Evolutionary conservation across 345 rosid species (phyloP).

Genomic region (Lepidium didymum): DNA sequence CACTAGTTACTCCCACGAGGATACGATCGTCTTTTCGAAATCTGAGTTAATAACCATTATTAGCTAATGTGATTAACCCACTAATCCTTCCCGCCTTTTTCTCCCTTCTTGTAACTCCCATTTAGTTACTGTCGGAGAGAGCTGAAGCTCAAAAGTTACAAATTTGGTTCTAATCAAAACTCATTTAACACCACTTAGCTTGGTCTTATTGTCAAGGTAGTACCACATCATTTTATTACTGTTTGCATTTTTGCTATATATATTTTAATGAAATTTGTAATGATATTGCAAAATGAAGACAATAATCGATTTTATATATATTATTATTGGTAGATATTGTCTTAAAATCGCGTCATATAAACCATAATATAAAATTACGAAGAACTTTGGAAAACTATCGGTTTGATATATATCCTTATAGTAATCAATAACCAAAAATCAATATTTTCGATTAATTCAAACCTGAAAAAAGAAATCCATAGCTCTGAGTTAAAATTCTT

Average conservation of each 20-base stretch:
- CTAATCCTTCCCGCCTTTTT: constrained; percentile 11
- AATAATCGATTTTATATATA: not conserved
- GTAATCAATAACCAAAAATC: constrained; percentile 1
- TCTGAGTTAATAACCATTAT: not conserved
- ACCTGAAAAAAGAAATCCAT: not conserved
- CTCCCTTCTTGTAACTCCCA: not conserved
- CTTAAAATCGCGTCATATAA: not conserved
- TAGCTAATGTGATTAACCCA: not conserved
- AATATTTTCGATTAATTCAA: not conserved
- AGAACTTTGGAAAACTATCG: constrained; percentile 1
- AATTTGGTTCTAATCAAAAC: not conserved
- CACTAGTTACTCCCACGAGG: not conserved
- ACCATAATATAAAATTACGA: not conserved
- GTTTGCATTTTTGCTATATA: not conserved
- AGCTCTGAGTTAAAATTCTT: not conserved
- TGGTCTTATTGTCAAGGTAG: not conserved
- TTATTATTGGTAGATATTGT: not conserved
- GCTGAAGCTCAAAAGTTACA: constrained; percentile 19
- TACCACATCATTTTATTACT: not conserved
- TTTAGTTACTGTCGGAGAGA: not conserved
- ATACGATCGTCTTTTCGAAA: not conserved
- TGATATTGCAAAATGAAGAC: not conserved
- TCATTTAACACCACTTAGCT: constrained; percentile 8
- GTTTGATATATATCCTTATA: not conserved
- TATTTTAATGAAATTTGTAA: not conserved